phyloP scores from a whole-genome alignment of 345 rosid species.

The Limnanthes douglasii region DNA sequence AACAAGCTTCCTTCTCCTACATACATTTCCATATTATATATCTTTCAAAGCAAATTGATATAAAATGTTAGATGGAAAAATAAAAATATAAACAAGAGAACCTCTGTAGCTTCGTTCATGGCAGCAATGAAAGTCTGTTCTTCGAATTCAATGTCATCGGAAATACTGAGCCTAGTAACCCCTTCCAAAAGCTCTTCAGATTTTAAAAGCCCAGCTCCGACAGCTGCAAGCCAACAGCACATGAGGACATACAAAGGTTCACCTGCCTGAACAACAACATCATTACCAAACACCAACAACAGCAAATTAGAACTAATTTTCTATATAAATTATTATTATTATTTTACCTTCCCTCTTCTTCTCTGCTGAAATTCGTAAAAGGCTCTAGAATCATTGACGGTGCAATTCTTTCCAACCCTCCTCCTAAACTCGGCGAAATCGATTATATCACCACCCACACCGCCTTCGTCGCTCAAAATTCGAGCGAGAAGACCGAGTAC shows the following conservation, averaged over 20 bases:
- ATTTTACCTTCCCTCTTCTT: constrained; percentile 46
- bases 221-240: constrained; percentile 92
- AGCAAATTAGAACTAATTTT: not conserved
- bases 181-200: constrained; percentile 88
- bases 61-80: too few relatives aligned
- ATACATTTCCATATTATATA: too few relatives aligned
- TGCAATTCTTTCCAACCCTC: constrained; percentile 77
- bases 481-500: constrained; percentile 78
- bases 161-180: constrained; percentile 62
- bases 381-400: constrained; percentile 62
- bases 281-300: not conserved
- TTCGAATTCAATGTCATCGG: constrained; percentile 82
- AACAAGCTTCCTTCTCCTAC: too few relatives aligned
- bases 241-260: constrained; percentile 86
- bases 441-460: constrained; percentile 67
- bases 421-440: constrained; percentile 94
- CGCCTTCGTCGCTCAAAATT: constrained; percentile 82
- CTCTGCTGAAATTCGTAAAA: constrained; percentile 83
- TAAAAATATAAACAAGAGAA: constrained; percentile 3
- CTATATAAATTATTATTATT: too few relatives aligned
- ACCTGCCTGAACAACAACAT: constrained; percentile 44
- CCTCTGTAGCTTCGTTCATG: constrained; percentile 88
- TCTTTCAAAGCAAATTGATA: too few relatives aligned
- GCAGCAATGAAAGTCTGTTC: constrained; percentile 70
- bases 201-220: constrained; percentile 90